These are phyloP conservation scores for Schoenoplectus tabernaemontani DNA, from an alignment of 202 grass and related monocot genomes.

Conservation along the genomic window DNA sequence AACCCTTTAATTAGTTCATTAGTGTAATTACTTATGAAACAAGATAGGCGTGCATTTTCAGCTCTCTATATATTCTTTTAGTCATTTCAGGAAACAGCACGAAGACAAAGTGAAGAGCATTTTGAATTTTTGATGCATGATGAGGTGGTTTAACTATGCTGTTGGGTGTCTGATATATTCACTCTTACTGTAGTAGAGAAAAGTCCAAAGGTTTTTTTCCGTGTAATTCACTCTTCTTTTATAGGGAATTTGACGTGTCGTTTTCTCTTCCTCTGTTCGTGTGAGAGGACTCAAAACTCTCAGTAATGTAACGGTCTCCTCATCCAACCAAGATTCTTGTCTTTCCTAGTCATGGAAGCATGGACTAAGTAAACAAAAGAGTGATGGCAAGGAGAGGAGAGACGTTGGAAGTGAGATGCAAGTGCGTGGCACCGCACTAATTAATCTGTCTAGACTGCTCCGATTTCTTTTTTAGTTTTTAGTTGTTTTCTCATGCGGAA, in stretches of 20 bases:
- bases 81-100: neutral
- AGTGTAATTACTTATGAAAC: neutral
- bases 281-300: neutral
- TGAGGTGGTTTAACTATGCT: slow-evolving; percentile 10
- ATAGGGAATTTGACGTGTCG: neutral
- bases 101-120: neutral
- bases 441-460: neutral
- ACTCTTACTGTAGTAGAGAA: neutral
- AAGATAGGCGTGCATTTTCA: neutral
- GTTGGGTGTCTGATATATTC: neutral
- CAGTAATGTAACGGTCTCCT: slow-evolving; percentile 7
- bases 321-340: slow-evolving; percentile 27
- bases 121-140: neutral
- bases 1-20: neutral
- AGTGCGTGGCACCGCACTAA: slow-evolving; percentile 17
- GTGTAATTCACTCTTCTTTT: neutral
- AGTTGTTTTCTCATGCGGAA: neutral
- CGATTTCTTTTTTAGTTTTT: neutral
- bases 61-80: neutral
- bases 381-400: neutral
- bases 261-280: slow-evolving; percentile 8
- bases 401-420: slow-evolving; percentile 18
- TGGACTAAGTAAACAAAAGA: slow-evolving; percentile 13
- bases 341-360: slow-evolving; percentile 18
- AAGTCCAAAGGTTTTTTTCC: neutral